A percentile compares a stretch with the other conserved stretches of the same genome.
These are phyloP conservation scores for Paramecium bursaria DNA, from an alignment of 73 alveolate species.

Conservation along the genomic window DNA sequence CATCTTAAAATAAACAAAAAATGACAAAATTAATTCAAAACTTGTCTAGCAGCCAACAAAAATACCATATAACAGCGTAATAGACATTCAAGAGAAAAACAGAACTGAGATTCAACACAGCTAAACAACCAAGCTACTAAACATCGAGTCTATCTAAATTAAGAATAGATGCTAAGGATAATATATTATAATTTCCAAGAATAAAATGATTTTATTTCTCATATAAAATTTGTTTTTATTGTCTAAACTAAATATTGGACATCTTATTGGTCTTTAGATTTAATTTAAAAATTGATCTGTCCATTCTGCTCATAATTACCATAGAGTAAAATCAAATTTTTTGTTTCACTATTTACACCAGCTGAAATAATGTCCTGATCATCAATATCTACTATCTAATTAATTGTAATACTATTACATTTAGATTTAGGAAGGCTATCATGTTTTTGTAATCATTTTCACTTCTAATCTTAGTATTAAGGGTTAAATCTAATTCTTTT, in stretches of 20 bases:
- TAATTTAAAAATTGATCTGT: slow-evolving; percentile 35
- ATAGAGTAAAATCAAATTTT: slow-evolving; percentile 60
- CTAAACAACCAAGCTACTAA: neutral
- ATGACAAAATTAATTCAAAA: neutral
- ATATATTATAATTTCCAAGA: slow-evolving; percentile 46
- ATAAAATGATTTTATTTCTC: too few relatives aligned
- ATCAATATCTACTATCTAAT: slow-evolving; percentile 48
- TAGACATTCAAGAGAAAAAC: neutral
- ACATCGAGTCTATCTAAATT: slow-evolving; percentile 23
- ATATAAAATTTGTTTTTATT: too few relatives aligned
- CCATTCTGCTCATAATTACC: slow-evolving; percentile 54
- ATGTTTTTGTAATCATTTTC: slow-evolving; percentile 62
- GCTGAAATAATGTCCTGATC: slow-evolving; percentile 65
- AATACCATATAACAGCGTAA: neutral
- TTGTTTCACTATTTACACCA: slow-evolving; percentile 55
- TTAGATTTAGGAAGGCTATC: slow-evolving; percentile 35
- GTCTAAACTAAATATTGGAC: too few relatives aligned
- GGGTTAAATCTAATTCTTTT: slow-evolving; percentile 30
- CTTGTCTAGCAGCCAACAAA: neutral
- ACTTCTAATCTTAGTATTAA: slow-evolving; percentile 24
- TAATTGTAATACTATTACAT: slow-evolving; percentile 2
- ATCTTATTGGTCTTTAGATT: slow-evolving; percentile 32
- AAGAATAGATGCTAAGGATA: slow-evolving; percentile 22
- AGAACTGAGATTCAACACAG: neutral
- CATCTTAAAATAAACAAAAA: slow-evolving; percentile 17